Conservation (phyloP, 2,329 filamentous ascomycete species). For the Phialocephala subalpina region DNA sequence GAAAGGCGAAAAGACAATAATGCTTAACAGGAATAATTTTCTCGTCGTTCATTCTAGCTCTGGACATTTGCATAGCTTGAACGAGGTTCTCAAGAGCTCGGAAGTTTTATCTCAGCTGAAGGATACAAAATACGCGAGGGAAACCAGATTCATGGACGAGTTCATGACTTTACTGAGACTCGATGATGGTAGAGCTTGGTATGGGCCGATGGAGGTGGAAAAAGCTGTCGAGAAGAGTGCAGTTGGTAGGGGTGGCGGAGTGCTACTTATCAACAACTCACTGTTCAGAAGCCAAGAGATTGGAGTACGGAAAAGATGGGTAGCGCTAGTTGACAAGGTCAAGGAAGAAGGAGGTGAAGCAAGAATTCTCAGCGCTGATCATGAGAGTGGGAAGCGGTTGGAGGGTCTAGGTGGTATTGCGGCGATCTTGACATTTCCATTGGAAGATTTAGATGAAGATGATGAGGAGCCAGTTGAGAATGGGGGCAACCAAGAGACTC, state of each 20-base stretch:
- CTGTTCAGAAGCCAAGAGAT: slow-evolving; percentile 88
- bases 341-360: slow-evolving; percentile 86
- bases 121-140: slow-evolving; percentile 87
- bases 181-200: slow-evolving; percentile 91
- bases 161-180: slow-evolving; percentile 80
- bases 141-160: slow-evolving; percentile 84
- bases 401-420: slow-evolving; percentile 88
- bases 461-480: slow-evolving; percentile 47
- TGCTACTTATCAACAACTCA: slow-evolving; percentile 85
- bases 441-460: slow-evolving; percentile 81
- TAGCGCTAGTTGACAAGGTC: slow-evolving; percentile 87
- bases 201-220: slow-evolving; percentile 84
- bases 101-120: slow-evolving; percentile 80
- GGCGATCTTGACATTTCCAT: slow-evolving; percentile 88
- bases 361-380: slow-evolving; percentile 87
- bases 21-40: slow-evolving; percentile 67
- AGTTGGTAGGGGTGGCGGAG: slow-evolving; percentile 84
- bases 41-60: slow-evolving; percentile 84
- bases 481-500: slow-evolving; percentile 24
- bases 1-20: slow-evolving; percentile 73
- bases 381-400: slow-evolving; percentile 89
- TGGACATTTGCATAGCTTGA: slow-evolving; percentile 85
- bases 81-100: slow-evolving; percentile 84
- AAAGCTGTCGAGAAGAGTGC: slow-evolving; percentile 86
- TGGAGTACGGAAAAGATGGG: slow-evolving; percentile 79